Conservation (phyloP, 768 basidiomycete species). For the Lactarius quietus region DNA sequence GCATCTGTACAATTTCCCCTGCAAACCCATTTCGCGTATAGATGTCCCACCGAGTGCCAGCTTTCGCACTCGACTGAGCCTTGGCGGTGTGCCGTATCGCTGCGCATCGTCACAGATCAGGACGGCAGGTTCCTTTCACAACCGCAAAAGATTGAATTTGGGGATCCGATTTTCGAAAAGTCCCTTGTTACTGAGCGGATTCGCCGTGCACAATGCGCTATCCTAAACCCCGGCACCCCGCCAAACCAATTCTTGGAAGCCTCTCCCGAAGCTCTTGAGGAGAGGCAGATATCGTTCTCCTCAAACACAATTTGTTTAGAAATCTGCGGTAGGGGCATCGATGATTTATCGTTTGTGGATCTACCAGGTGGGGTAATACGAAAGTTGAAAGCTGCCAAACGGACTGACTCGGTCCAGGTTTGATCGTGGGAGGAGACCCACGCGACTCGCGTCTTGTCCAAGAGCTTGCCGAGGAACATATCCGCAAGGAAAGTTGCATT, state of each 20-base stretch:
- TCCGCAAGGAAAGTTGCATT: conserved; percentile 58
- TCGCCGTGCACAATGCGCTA: conserved; percentile 59
- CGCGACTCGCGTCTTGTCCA: conserved; percentile 60
- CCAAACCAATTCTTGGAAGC: conserved; percentile 36
- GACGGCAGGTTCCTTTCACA: conserved; percentile 35
- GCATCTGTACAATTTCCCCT: neutral
- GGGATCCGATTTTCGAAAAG: conserved; percentile 45
- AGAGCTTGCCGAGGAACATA: conserved; percentile 54
- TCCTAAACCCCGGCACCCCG: conserved; percentile 49
- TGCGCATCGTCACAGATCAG: conserved; percentile 32
- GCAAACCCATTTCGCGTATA: conserved; percentile 11
- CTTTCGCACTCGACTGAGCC: conserved; percentile 29
- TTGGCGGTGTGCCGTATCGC: conserved; percentile 36
- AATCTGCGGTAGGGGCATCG: conserved; percentile 38
- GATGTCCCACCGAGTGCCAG: conserved; percentile 39
- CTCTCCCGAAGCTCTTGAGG: conserved; percentile 30
- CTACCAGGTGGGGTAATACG: conserved; percentile 36
- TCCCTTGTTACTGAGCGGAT: conserved; percentile 61
- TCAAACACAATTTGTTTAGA: conserved; percentile 37
- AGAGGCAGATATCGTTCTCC: conserved; percentile 35
- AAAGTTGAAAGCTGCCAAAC: neutral
- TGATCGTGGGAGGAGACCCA: conserved; percentile 46
- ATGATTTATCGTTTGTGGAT: conserved; percentile 42
- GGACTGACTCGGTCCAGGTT: conserved; percentile 35
- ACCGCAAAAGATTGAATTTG: conserved; percentile 29